phyloP scores from a whole-genome alignment of 768 basidiomycete species.

The Thelephora aurantiotincta region DNA sequence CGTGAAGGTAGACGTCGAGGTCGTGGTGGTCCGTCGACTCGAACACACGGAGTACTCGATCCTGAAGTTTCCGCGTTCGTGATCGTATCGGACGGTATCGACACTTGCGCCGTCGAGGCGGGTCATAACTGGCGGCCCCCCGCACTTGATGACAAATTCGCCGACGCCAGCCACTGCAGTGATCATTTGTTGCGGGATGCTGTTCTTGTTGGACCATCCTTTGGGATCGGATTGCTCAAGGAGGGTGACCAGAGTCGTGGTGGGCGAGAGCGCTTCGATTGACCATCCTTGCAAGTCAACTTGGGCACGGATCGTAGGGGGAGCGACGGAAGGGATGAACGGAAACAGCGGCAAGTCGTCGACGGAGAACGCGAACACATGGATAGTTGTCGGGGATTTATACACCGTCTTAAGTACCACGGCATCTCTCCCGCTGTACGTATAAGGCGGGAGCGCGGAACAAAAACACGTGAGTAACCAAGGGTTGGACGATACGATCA shows the following conservation, averaged over 20 bases:
- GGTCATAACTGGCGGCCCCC: constrained; percentile 87
- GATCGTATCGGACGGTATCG: constrained; percentile 69
- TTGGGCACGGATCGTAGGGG: constrained; percentile 80
- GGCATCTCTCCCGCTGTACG: constrained; percentile 67
- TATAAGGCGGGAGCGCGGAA: not conserved
- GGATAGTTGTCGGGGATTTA: constrained; percentile 89
- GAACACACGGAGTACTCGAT: constrained; percentile 71
- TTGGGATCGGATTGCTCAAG: constrained; percentile 96
- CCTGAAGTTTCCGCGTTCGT: constrained; percentile 68
- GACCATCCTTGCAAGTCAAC: constrained; percentile 99
- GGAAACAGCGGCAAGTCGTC: constrained; percentile 85
- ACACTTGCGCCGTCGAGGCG: constrained; percentile 67
- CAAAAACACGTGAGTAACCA: constrained; percentile 3
- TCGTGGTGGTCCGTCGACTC: constrained; percentile 24
- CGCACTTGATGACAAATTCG: constrained; percentile 90
- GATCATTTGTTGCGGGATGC: constrained; percentile 92
- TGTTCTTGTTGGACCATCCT: constrained; percentile 91
- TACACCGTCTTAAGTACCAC: constrained; percentile 92
- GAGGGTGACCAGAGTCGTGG: constrained; percentile 83
- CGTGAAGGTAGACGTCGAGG: constrained; percentile 5
- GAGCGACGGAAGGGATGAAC: constrained; percentile 47
- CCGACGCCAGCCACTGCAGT: constrained; percentile 80
- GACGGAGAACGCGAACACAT: constrained; percentile 89
- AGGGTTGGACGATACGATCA: too few species aligned
- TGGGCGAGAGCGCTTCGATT: constrained; percentile 89